Base-by-base conservation (phyloP, 352 stramenopile genomes). In the Pythium brassicae region DNA sequence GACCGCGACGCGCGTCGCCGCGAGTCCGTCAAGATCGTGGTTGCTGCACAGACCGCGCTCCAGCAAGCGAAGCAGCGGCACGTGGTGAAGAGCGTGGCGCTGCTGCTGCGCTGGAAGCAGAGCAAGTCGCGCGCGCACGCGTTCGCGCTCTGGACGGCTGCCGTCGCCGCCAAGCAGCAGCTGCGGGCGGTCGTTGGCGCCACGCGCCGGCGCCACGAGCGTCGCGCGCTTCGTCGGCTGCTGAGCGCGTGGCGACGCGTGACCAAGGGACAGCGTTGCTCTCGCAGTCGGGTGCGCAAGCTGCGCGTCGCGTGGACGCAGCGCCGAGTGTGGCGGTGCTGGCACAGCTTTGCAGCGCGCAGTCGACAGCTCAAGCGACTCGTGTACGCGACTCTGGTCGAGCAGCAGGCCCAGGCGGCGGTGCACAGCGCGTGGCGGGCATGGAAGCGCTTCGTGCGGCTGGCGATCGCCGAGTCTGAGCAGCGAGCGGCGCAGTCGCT, bases 11-110 rank as follows among this genome's bases (percentile, higher is more conserved):
- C 15, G 0, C 53, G 61, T 45, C 71, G 68, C 25, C 61, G 58
- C 19, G 69, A 80, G 50, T 82, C 67, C 6, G 62, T 82, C 53
- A 53, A 71, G 45, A 48, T 66, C 15, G 64, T 65, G 12, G 47
- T 78, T 44, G 69, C 59, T 3, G 59, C 60, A 0, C 67, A 85
- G 37, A 66, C 58, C 22, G 50, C 66, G 22, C 61, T 77, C 17
- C 40, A 66, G 27, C 58, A 63, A 53, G 66, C 72, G n/a, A 71
- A 65, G 27, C 56, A 76, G 20, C 46, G 49, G n/a, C 54, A 74
- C 32, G 32, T 63, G 37, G 55, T 72, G 34, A 59, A 62, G 12
- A 53, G 32, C 26, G 52, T 72, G 17, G 56, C 65, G 5, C 56
- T 72, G 8, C 19, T 68, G 14, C 50, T 85, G 25, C 50, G 69